Evolutionary conservation across 768 basidiomycete genomes (phyloP).

Genomic region (Chalciporus pseudorubinellus): DNA sequence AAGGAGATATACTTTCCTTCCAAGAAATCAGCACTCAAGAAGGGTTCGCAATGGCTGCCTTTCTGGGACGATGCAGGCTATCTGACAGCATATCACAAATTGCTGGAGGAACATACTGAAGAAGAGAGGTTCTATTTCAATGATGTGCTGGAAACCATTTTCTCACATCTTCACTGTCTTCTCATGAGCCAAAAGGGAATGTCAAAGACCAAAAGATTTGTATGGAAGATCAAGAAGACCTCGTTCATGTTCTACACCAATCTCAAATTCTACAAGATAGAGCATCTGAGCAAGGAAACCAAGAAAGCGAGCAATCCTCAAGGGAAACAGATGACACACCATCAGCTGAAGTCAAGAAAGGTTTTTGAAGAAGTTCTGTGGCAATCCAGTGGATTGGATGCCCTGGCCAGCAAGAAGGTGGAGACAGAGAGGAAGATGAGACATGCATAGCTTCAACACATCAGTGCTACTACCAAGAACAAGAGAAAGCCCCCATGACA

Average conservation of each 20-base stretch:
- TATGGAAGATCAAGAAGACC: not conserved
- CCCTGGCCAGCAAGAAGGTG: not conserved
- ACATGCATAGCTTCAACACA: not conserved
- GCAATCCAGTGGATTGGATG: not conserved
- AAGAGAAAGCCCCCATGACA: slow-evolving; percentile 3
- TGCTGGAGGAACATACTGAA: not conserved
- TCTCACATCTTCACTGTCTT: slow-evolving; percentile 4
- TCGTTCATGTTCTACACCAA: not conserved
- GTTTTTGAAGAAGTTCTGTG: slow-evolving; percentile 1
- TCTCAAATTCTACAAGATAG: slow-evolving; percentile 3
- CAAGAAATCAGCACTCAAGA: not conserved
- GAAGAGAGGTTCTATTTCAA: not conserved
- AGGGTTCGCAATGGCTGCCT: not conserved
- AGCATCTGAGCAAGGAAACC: not conserved
- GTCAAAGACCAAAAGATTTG: slow-evolving; percentile 9
- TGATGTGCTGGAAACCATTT: not conserved
- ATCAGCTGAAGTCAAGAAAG: not conserved
- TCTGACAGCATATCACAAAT: slow-evolving; percentile 1
- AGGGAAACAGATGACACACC: not conserved
- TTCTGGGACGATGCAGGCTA: slow-evolving; percentile 1
- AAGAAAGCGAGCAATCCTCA: not conserved
- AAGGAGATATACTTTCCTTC: slow-evolving; percentile 4
- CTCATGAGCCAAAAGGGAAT: too few relatives aligned
- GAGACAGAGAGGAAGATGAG: not conserved
- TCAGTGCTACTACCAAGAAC: not conserved